Conservation (phyloP, 257 asterid species). For the Cordia subcordata region DNA sequence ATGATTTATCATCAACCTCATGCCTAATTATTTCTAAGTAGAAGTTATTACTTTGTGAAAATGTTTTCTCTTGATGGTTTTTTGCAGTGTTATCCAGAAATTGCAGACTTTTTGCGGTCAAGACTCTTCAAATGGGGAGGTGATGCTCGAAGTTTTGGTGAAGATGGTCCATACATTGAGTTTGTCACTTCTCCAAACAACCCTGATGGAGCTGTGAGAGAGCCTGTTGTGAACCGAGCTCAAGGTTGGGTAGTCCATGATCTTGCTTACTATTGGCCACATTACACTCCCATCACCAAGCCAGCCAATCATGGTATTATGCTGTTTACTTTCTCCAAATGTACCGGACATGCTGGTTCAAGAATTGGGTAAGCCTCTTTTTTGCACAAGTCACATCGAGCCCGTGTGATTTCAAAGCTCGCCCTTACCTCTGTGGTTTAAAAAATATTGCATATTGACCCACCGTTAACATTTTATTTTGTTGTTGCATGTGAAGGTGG, state of each 20-base stretch:
- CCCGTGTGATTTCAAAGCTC: too few species aligned
- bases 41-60: too few species aligned
- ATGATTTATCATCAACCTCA: too few species aligned
- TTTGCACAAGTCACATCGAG: too few species aligned
- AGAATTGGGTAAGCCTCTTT: conserved; percentile 58
- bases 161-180: conserved; percentile 58
- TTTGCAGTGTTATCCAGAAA: conserved; percentile 61
- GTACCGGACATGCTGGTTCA: conserved; percentile 93
- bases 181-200: conserved; percentile 79
- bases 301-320: conserved; percentile 56
- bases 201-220: conserved; percentile 53
- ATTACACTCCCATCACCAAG: conserved; percentile 63
- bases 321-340: conserved; percentile 85
- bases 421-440: too few species aligned
- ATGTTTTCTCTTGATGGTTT: background rate
- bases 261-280: conserved; percentile 93
- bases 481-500: conserved; percentile 42
- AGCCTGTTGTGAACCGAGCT: conserved; percentile 45
- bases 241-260: conserved; percentile 55
- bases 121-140: conserved; percentile 69
- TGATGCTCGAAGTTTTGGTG: conserved; percentile 46
- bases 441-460: too few species aligned
- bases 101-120: conserved; percentile 43
- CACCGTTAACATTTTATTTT: too few species aligned
- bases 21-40: too few species aligned